These are phyloP conservation scores for Eucalyptus cloeziana DNA, from an alignment of 345 rosid species.

Conservation along the genomic window DNA sequence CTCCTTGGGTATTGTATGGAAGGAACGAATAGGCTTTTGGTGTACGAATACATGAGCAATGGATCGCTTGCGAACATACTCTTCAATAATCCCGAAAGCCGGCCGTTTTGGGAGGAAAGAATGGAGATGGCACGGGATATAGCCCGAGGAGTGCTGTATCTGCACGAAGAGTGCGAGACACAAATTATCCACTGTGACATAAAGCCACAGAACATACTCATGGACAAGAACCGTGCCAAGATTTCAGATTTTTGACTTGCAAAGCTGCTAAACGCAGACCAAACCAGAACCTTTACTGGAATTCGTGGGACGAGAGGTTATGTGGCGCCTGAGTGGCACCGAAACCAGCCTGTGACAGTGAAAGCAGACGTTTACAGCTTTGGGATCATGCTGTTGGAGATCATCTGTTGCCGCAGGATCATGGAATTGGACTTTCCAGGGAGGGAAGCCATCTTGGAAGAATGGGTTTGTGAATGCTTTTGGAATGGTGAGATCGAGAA, in stretches of 20 bases:
- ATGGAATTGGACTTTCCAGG: no score
- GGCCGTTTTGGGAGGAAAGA: not conserved
- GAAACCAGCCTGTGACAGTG: conserved; percentile 4
- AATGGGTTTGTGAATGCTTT: conserved; percentile 4
- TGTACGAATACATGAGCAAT: conserved; percentile 18
- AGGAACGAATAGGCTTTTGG: conserved; percentile 4
- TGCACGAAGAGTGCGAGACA: conserved; percentile 5
- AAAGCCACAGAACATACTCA: conserved; percentile 13
- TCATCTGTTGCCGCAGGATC: not conserved
- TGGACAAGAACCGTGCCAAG: conserved; percentile 4
- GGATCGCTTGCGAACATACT: conserved; percentile 8
- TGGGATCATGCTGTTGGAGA: conserved; percentile 12
- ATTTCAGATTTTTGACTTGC: conserved; percentile 8
- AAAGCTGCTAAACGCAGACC: conserved; percentile 7
- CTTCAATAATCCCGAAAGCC: not conserved
- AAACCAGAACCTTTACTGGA: conserved; percentile 6
- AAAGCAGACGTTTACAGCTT: conserved; percentile 22
- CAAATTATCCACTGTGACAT: conserved; percentile 18
- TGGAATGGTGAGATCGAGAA: not conserved
- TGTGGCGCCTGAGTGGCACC: conserved; percentile 17
- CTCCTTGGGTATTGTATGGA: conserved; percentile 6
- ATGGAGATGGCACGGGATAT: not conserved
- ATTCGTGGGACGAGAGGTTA: conserved; percentile 13
- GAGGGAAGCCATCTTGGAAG: no score
- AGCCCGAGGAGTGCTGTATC: conserved; percentile 1